Evolutionary conservation across 495 filamentous ascomycete species (phyloP).

Genomic region (Entonaema liquescens): DNA sequence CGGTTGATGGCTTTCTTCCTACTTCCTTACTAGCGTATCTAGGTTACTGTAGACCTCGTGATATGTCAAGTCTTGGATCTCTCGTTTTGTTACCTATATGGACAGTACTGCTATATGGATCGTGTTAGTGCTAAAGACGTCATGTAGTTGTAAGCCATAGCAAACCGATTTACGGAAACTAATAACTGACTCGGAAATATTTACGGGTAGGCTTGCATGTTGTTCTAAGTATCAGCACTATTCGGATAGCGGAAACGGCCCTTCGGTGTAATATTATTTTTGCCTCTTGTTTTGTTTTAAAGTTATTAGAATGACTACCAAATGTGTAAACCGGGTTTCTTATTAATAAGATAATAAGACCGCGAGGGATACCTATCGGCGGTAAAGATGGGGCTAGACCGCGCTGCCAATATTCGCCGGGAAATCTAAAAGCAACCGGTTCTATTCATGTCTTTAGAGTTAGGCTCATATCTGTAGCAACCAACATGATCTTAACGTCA

Average conservation of each 20-base stretch:
- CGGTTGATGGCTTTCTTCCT: background rate
- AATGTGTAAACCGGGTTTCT: constrained; percentile 15
- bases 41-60: constrained; percentile 4
- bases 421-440: background rate
- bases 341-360: constrained; percentile 31
- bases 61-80: constrained; percentile 10
- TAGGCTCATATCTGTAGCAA: background rate
- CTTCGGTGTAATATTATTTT: background rate
- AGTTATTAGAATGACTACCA: background rate
- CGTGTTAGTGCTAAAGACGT: constrained; percentile 21
- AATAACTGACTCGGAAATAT: constrained; percentile 8
- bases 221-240: background rate
- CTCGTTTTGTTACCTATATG: constrained; percentile 18
- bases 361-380: background rate
- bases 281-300: background rate
- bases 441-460: background rate
- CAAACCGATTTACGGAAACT: background rate
- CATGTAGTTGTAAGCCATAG: constrained; percentile 23
- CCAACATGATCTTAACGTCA: constrained; percentile 25
- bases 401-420: constrained; percentile 4
- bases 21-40: constrained; percentile 2
- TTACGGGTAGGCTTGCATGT: background rate
- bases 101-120: no score
- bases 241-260: background rate
- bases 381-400: background rate